Percentiles rank a stretch among this genome's conserved stretches.
Evolutionary conservation across 495 filamentous ascomycete species (phyloP).

Genomic region (Bacidia rubella): DNA sequence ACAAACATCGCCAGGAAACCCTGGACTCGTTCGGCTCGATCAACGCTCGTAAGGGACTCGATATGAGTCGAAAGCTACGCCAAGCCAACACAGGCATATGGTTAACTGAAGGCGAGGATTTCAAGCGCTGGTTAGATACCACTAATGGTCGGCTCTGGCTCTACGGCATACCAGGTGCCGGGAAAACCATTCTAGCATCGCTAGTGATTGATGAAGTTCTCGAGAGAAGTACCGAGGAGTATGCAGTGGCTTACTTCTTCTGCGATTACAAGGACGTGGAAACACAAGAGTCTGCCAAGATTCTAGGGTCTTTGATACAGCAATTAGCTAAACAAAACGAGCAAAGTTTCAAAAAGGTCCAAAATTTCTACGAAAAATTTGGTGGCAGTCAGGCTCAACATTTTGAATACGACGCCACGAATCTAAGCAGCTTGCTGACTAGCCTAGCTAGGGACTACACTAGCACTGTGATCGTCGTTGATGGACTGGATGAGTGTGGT

Average conservation of each 20-base stretch:
- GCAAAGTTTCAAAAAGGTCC: conserved; percentile 19
- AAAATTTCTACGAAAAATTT: conserved; percentile 16
- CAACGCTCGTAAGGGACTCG: conserved; percentile 19
- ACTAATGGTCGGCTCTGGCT: conserved; percentile 23
- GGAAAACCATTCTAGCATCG: conserved; percentile 28
- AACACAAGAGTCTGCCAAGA: conserved; percentile 18
- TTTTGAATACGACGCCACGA: neutral
- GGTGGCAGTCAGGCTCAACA: conserved; percentile 17
- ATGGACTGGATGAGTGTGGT: conserved; percentile 25
- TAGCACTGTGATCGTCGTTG: conserved; percentile 20
- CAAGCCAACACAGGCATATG: conserved; percentile 26
- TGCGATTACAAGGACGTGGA: conserved; percentile 26
- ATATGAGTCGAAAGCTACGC: conserved; percentile 21
- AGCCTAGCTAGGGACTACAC: conserved; percentile 5
- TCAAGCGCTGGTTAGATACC: conserved; percentile 20
- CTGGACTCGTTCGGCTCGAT: conserved; percentile 19
- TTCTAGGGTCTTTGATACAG: conserved; percentile 23
- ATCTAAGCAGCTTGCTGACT: neutral
- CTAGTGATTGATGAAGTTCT: conserved; percentile 15
- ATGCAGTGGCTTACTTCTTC: conserved; percentile 27
- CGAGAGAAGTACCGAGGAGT: neutral
- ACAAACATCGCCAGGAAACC: conserved; percentile 16
- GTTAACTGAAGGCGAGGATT: conserved; percentile 20
- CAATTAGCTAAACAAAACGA: conserved; percentile 26
- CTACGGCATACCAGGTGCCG: conserved; percentile 29